Percentiles rank a stretch among this genome's conserved stretches.
These are phyloP conservation scores for Tulasnella sp. DNA, from an alignment of 768 basidiomycete genomes.

Conservation along the genomic window DNA sequence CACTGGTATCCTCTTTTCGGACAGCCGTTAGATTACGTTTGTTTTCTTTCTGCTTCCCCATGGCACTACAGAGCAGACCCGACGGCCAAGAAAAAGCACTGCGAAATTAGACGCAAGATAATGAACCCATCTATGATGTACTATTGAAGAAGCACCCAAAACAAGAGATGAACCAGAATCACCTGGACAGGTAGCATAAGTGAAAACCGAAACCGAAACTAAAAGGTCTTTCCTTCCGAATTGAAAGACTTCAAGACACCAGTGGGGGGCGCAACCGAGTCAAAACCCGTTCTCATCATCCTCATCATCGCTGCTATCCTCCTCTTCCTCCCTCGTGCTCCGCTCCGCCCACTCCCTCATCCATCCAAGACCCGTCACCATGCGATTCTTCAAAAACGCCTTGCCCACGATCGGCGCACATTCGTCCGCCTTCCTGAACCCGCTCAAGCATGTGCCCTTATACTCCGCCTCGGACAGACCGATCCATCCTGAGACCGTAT, in stretches of 20 bases:
- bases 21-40: too few species aligned
- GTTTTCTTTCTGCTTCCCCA: too few species aligned
- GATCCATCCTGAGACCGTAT: slow-evolving; percentile 43
- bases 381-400: slow-evolving; percentile 36
- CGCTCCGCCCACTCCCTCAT: slow-evolving; percentile 11
- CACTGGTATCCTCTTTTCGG: too few species aligned
- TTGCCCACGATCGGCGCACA: slow-evolving; percentile 45
- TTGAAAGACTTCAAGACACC: neutral
- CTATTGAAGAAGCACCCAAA: neutral
- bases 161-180: neutral
- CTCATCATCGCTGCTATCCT: slow-evolving; percentile 1
- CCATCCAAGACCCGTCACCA: neutral
- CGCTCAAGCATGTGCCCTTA: slow-evolving; percentile 53
- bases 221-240: neutral
- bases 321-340: slow-evolving; percentile 13
- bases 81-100: too few species aligned
- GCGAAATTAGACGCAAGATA: too few species aligned
- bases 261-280: neutral
- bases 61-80: too few species aligned
- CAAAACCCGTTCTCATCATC: neutral
- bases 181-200: neutral
- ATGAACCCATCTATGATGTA: too few species aligned
- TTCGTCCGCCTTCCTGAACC: slow-evolving; percentile 70
- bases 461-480: slow-evolving; percentile 53
- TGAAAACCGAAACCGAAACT: neutral